Evolutionary conservation across 192 early-diverging fungal species (phyloP).

Genomic region (Chytriomyces sp.): DNA sequence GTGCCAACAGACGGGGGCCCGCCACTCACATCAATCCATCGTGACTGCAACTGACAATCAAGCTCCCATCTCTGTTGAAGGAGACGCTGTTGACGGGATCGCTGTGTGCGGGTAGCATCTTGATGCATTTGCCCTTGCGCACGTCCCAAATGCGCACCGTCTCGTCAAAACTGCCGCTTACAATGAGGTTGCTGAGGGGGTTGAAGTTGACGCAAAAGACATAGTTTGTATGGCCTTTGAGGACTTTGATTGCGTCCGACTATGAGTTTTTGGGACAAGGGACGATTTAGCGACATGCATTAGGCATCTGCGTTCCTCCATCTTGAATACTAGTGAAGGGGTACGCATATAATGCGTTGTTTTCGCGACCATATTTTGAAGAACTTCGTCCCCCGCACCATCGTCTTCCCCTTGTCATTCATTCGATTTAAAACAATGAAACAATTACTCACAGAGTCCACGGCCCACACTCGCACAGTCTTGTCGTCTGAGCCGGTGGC

Average conservation of each 20-base stretch:
- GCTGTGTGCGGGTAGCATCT: slow-evolving; percentile 89
- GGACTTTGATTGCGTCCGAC: slow-evolving; percentile 69
- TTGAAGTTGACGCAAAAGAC: slow-evolving; percentile 99
- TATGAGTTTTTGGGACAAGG: too few species aligned
- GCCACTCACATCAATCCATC: slow-evolving; percentile 89
- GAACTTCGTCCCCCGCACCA: too few species aligned
- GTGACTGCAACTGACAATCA: slow-evolving; percentile 92
- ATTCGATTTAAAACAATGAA: background rate
- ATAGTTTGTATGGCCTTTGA: slow-evolving; percentile 93
- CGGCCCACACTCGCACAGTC: slow-evolving; percentile 90
- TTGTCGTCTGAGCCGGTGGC: slow-evolving; percentile 95
- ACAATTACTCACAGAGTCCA: slow-evolving; percentile 63
- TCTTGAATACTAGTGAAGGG: too few species aligned
- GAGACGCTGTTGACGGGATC: slow-evolving; percentile 94
- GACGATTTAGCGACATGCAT: too few species aligned
- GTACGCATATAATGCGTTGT: too few species aligned
- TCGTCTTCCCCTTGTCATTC: too few species aligned
- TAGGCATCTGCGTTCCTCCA: slow-evolving; percentile 5
- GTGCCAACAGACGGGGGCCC: too few species aligned
- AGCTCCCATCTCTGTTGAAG: slow-evolving; percentile 95
- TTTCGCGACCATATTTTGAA: too few species aligned
- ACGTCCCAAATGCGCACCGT: slow-evolving; percentile 97
- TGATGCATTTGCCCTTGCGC: slow-evolving; percentile 85
- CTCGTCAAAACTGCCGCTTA: slow-evolving; percentile 97
- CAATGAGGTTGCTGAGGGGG: slow-evolving; percentile 89